A percentile compares a stretch with the other conserved stretches of the same genome.
Conservation (phyloP, 2,329 filamentous ascomycete genomes). For the Exophiala xenobiotica region DNA sequence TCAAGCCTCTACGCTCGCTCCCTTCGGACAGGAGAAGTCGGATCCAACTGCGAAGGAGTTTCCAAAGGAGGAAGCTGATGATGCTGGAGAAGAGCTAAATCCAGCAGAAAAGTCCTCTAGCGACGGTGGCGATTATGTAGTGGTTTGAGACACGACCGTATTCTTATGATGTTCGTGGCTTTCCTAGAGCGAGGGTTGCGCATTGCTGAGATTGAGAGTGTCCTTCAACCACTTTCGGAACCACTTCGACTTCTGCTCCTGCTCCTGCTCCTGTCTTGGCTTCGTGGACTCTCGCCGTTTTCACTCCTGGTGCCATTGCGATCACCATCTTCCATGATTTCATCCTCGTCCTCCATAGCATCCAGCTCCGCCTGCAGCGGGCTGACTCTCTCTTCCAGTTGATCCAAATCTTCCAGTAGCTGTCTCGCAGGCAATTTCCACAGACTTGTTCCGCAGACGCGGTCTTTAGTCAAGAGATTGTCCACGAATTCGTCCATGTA, state of each 20-base stretch:
- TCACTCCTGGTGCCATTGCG: conserved; percentile 21
- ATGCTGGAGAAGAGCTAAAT: background rate
- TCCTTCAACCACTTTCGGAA: conserved; percentile 24
- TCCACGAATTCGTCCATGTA: conserved; percentile 92
- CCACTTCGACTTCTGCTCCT: conserved; percentile 19
- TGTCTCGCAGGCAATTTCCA: conserved; percentile 86
- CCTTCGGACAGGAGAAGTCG: conserved; percentile 5
- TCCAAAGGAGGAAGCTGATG: conserved; percentile 3
- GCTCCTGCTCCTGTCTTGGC: conserved; percentile 16
- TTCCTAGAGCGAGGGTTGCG: too few relatives aligned
- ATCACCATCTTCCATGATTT: conserved; percentile 18
- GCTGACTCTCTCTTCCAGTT: conserved; percentile 81
- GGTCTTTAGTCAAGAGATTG: conserved; percentile 81
- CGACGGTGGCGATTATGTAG: conserved; percentile 15
- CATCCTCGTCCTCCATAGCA: conserved; percentile 41
- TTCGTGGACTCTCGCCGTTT: conserved; percentile 18
- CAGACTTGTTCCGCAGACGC: conserved; percentile 86
- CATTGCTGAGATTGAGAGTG: too few relatives aligned
- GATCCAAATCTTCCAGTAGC: conserved; percentile 81
- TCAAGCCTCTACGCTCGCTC: conserved; percentile 16
- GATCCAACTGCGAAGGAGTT: background rate
- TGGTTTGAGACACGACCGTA: conserved; percentile 11
- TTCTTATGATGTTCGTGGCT: too few relatives aligned
- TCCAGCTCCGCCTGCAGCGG: conserved; percentile 68
- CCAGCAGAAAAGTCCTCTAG: background rate